Base-by-base conservation (phyloP, 2,329 filamentous ascomycete species). In the Colletotrichum agaves region DNA sequence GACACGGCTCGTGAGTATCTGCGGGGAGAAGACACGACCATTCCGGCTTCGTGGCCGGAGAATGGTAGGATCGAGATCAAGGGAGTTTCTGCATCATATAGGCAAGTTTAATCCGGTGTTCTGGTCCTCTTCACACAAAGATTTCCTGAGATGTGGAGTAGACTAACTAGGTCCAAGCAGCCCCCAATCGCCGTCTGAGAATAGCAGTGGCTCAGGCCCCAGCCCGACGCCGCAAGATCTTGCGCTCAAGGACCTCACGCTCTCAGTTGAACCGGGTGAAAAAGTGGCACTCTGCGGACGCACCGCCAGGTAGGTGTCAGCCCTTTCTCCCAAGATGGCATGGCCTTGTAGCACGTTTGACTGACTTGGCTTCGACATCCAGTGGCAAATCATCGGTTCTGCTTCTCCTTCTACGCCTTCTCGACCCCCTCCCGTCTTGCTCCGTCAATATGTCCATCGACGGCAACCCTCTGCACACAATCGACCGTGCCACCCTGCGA, bases 301-400 rank as follows among this genome's bases (percentile, higher is more conserved):
- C 5, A 81, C 75, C 7, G 78, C 78, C 3, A 63, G 61, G 52
- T 58, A 41, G 8, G 41, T 31, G 27, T 7, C 31, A 4, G 11
- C 31, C 13, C 13, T 0, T 13, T 0, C 4, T 31, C 15, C 27
- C 33, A 12, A 19, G 15, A 17, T 11, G 31, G 8, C 47, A 27
- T 8, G n/a, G n/a, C n/a, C n/a, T n/a, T n/a, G n/a, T n/a, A n/a
- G n/a, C n/a, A n/a, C n/a, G n/a, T n/a, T n/a, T n/a, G n/a, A n/a
- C n/a, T n/a, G n/a, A n/a, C n/a, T n/a, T n/a, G 6, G 27, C 8
- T 7, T 7, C 27, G 27, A 27, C 8, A 27, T 27, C 27, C 61
- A 78, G 81, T 56, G 83, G 83, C 0, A 85, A 85, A 72, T 83
- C 82, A 0, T 80, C 80, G 0, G 62, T 80, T 2, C 73, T 84